Base-by-base conservation (phyloP, 768 basidiomycete genomes). In the Candolleomyces eurysporus region DNA sequence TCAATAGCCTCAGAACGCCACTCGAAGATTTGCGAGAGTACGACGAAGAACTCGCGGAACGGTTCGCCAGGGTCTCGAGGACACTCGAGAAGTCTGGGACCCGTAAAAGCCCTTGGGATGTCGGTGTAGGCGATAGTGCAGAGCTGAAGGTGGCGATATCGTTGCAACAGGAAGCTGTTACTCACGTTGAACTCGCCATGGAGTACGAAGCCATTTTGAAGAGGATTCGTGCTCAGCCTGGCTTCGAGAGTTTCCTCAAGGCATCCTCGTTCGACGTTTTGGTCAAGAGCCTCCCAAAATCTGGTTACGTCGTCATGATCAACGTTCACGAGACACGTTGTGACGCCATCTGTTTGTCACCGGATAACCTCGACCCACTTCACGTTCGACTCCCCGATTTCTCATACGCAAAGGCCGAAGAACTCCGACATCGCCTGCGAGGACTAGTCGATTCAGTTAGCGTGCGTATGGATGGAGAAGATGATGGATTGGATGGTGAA, bases 221-320 rank as follows among this genome's bases (percentile, higher is more conserved):
- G 8, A 36, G 36, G 14, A 16, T 56, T 6, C 36, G 54, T 8
- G 10, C 19, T 8, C 45, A 19, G 39, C 58, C 58, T 14, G 60
- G 32, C 26, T 45, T 36, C 62, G 59, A 48, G 40, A 57, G 63
- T 51, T 72, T 72, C 55, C 57, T 72, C 6, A 59, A 36, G 8
- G 65, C 70, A 21, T 14, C 43, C 14, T 32, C 31, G 19, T 10
- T 42, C 30, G 30, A 30, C 13, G 5, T 36, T 13, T 26, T 62
- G n/a, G 48, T 59, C 22, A 6, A 59, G 36, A 22, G 39, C 22
- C 48, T 63, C 26, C 57, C 57, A 1, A 30, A 31, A 1, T 6
- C 16, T 4, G 63, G 63, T 1, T 21, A 46, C 26, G 40, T 52
- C 31, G 43, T 63, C 39, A 30, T 63, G 0, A 56, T 63, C n/a